Conservation (phyloP, 805 yeast genomes). For the Candida railenensis region DNA sequence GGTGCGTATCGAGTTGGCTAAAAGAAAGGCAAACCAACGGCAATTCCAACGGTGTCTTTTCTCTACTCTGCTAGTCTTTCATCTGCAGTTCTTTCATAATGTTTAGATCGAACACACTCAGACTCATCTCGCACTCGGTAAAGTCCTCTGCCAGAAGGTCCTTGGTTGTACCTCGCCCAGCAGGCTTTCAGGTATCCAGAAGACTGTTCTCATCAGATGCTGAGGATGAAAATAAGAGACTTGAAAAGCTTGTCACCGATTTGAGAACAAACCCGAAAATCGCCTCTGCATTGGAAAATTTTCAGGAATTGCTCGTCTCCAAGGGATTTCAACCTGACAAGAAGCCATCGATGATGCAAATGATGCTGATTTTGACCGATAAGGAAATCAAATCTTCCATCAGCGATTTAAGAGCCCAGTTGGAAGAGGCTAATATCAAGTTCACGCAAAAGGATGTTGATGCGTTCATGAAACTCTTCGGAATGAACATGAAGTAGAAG, state of each 20-base stretch:
- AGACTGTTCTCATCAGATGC: background rate
- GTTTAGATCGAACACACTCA: no score
- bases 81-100: no score
- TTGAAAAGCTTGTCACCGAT: constrained; percentile 10
- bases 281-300: constrained; percentile 23
- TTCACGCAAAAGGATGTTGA: constrained; percentile 32
- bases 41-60: no score
- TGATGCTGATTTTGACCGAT: constrained; percentile 37
- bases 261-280: constrained; percentile 30
- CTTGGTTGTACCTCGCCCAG: background rate
- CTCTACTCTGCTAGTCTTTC: no score
- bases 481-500: constrained; percentile 6
- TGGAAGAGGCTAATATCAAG: constrained; percentile 31
- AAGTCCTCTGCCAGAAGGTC: background rate
- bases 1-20: no score
- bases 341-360: constrained; percentile 30
- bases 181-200: background rate
- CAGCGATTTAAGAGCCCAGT: constrained; percentile 24
- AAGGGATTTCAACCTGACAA: constrained; percentile 33
- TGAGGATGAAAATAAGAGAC: constrained; percentile 2
- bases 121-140: no score
- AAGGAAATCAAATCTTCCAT: constrained; percentile 32
- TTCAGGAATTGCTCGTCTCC: constrained; percentile 26
- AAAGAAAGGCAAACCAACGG: no score
- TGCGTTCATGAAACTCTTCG: constrained; percentile 25